Evolutionary conservation across 2,329 filamentous ascomycete species (phyloP), one percentile per base, ranked within the genome.

Genomic region (Xylariaceae sp.): DNA sequence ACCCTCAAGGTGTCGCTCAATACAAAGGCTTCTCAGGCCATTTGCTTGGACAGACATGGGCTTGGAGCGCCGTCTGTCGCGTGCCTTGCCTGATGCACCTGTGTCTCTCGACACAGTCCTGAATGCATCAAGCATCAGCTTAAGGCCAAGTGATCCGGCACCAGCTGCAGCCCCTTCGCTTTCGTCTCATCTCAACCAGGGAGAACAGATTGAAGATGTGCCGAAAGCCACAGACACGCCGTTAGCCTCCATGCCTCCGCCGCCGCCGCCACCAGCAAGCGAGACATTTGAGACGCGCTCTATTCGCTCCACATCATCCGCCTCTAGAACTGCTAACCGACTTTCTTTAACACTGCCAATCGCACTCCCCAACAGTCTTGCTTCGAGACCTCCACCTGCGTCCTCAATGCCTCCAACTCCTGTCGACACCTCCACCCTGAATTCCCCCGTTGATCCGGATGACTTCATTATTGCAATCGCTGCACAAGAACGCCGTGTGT

Each of bases 401-500:
- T 75, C 79, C 1, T 71, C 77, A 1, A 66, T 74, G 21, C 81
- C 82, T 2, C 75, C 77, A 9, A 83, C 82, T 1, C 80, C 82
- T 2, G 64, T 73, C 35, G 77, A 82, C 40, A 72, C 73, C 2
- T 73, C 77, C 1, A 68, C 64, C 6, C 50, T 76, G 23, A 65
- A 71, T 33, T 77, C 77, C 1, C 80, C 81, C 1, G 72, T 76
- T 30, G 84, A 87, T 57, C 77, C 83, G 45, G 82, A 81, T 65
- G 80, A 86, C 44, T 89, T 97, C 65, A 86, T 99, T 61, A 92
- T 91, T 57, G 89, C 92, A 52, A 88, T 99, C 65, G 94, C 94
- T 37, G 87, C 91, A 11, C 92, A 97, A 74, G 94, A 99, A 75
- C 83, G 94, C 52, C 86, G 85, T 61, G 93, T 99, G 1, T 76